Percentiles rank a stretch among this genome's conserved stretches.
Conservation (phyloP, 1,284 basidiomycete genomes). For the Malassezia sp. region DNA sequence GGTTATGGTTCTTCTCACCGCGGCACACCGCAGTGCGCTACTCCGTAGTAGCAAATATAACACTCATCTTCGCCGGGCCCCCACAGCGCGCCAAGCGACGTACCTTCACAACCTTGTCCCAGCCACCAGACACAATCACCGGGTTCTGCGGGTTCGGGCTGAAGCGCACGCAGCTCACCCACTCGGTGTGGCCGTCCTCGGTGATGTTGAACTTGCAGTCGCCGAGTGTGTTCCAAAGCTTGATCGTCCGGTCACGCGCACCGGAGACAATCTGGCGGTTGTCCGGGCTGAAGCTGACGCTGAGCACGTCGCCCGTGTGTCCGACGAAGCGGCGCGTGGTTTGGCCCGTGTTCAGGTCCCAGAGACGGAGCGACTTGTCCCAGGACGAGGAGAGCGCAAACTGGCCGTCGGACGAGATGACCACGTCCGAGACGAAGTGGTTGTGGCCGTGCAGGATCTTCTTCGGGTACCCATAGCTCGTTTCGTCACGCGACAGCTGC, state of each 20-base stretch:
- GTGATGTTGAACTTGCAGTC: constrained; percentile 99
- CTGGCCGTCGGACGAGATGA: constrained; percentile 79
- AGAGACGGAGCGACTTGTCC: constrained; percentile 99
- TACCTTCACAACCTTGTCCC: constrained; percentile 99
- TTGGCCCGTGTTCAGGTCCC: constrained; percentile 54
- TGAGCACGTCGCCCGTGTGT: constrained; percentile 93
- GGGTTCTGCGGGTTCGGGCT: constrained; percentile 96
- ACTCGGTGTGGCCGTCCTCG: constrained; percentile 68
- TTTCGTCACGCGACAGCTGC: constrained; percentile 90
- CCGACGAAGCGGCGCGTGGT: constrained; percentile 71
- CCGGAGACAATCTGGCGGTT: constrained; percentile 85
- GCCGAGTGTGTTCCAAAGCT: constrained; percentile 99
- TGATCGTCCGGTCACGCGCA: constrained; percentile 88
- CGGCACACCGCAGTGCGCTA: constrained; percentile 46
- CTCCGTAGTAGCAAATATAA: constrained; percentile 77
- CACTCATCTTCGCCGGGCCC: constrained; percentile 47
- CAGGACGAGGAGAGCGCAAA: constrained; percentile 98
- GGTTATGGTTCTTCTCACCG: constrained; percentile 61
- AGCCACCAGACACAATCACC: constrained; percentile 96
- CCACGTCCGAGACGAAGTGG: constrained; percentile 99
- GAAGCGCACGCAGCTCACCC: constrained; percentile 99
- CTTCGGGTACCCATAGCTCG: constrained; percentile 53
- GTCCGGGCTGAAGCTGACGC: constrained; percentile 49
- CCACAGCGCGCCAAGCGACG: constrained; percentile 45
- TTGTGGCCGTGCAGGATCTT: constrained; percentile 97